Percentiles rank a stretch among this genome's conserved stretches.
These are phyloP conservation scores for Exophiala sp. DNA, from an alignment of 2,329 filamentous ascomycete genomes.

Conservation along the genomic window DNA sequence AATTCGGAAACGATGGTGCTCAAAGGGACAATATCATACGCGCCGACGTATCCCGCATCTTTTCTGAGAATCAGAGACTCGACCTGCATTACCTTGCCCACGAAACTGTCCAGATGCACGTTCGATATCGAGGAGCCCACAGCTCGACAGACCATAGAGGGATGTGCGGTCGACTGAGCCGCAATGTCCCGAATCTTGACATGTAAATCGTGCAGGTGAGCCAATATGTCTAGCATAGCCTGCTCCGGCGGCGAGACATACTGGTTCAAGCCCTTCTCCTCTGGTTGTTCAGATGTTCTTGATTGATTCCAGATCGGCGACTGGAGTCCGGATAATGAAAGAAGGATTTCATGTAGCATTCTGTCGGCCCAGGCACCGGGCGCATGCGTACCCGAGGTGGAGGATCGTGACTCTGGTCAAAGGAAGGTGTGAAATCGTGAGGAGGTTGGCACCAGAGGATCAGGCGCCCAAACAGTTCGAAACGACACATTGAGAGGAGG, in stretches of 20 bases:
- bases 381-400: slow-evolving; percentile 6
- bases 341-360: slow-evolving; percentile 98
- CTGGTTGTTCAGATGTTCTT: slow-evolving; percentile 47
- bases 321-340: slow-evolving; percentile 89
- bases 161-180: slow-evolving; percentile 62
- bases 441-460: slow-evolving; percentile 40
- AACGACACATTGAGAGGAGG: slow-evolving; percentile 41
- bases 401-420: slow-evolving; percentile 14
- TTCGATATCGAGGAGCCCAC: slow-evolving; percentile 72
- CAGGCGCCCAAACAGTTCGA: slow-evolving; percentile 41
- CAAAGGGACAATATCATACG: slow-evolving; percentile 87
- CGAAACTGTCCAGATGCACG: slow-evolving; percentile 71
- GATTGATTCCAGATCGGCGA: slow-evolving; percentile 64
- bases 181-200: slow-evolving; percentile 63
- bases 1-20: slow-evolving; percentile 80
- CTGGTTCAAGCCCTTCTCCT: slow-evolving; percentile 46
- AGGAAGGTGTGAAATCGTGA: slow-evolving; percentile 14
- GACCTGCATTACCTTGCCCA: slow-evolving; percentile 75
- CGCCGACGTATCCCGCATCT: slow-evolving; percentile 76
- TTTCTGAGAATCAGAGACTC: slow-evolving; percentile 70
- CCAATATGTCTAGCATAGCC: slow-evolving; percentile 70
- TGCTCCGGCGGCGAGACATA: slow-evolving; percentile 68
- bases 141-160: slow-evolving; percentile 78
- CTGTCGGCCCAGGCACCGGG: slow-evolving; percentile 5
- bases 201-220: slow-evolving; percentile 72